phyloP scores from a whole-genome alignment of 345 rosid species.

The Psidium friedrichsthalianum region DNA sequence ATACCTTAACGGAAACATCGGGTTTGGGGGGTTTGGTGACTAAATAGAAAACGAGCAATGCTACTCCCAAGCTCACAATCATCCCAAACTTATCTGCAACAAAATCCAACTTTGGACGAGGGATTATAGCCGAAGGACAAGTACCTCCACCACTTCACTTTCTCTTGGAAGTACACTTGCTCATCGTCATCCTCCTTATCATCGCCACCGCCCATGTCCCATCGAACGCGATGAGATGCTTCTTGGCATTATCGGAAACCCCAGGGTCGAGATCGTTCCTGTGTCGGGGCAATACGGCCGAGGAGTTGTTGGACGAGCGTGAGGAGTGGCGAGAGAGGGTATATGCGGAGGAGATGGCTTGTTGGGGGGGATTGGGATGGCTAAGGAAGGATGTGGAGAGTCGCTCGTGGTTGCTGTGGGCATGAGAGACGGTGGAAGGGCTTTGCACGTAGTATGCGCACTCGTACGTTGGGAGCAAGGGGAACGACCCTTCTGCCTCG shows the following conservation, averaged over 20 bases:
- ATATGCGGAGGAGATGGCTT: slow-evolving; percentile 4
- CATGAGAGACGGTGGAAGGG: slow-evolving; percentile 57
- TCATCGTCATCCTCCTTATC: slow-evolving; percentile 6
- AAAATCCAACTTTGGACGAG: slow-evolving; percentile 45
- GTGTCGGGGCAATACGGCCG: slow-evolving; percentile 12
- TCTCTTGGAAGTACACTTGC: slow-evolving; percentile 8
- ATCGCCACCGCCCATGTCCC: neutral
- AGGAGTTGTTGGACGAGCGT: slow-evolving; percentile 39
- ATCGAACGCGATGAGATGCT: slow-evolving; percentile 34
- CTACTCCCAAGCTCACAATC: slow-evolving; percentile 49
- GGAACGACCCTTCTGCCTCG: slow-evolving; percentile 32
- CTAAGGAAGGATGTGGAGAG: slow-evolving; percentile 4
- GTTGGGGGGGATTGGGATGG: slow-evolving; percentile 8
- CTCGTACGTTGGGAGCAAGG: neutral
- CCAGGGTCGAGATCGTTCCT: neutral
- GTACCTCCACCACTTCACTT: slow-evolving; percentile 38
- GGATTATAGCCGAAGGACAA: slow-evolving; percentile 35
- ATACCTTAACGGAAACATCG: slow-evolving; percentile 53
- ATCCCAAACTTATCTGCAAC: slow-evolving; percentile 68
- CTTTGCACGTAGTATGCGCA: slow-evolving; percentile 55
- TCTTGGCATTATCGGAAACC: slow-evolving; percentile 6
- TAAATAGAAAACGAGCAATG: slow-evolving; percentile 69
- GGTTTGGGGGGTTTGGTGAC: slow-evolving; percentile 82
- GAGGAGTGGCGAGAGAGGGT: slow-evolving; percentile 42
- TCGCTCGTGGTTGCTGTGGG: slow-evolving; percentile 18